Conservation (phyloP, 371 early-diverging fungal species). For the Mortierella sp. region DNA sequence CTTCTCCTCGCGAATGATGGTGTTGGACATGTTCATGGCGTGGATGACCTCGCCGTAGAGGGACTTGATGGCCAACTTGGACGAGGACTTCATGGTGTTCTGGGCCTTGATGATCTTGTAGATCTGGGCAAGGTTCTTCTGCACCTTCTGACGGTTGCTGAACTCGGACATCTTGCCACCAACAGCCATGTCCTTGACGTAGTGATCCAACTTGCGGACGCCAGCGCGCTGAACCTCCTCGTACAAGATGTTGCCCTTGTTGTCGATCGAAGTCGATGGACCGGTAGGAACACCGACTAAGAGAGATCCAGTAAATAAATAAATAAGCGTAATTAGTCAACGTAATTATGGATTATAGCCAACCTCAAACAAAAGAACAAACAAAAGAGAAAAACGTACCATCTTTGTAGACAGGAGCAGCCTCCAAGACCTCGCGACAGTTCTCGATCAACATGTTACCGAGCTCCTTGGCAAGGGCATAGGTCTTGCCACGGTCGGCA, state of each 20-base stretch:
- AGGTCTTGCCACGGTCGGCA: constrained; percentile 85
- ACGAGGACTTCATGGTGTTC: constrained; percentile 80
- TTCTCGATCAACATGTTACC: constrained; percentile 89
- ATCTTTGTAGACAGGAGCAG: constrained; percentile 91
- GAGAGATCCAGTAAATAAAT: not conserved
- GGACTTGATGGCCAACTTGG: constrained; percentile 78
- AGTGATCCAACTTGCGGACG: constrained; percentile 76
- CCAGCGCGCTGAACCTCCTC: constrained; percentile 81
- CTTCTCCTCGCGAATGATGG: constrained; percentile 71
- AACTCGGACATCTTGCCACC: constrained; percentile 79
- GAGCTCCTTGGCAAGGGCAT: constrained; percentile 84
- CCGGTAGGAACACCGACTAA: constrained; percentile 80
- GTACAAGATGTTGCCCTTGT: constrained; percentile 88
- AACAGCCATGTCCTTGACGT: constrained; percentile 79
- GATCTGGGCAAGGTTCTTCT: constrained; percentile 82
- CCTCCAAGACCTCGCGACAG: constrained; percentile 83
- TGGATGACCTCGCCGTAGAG: constrained; percentile 83
- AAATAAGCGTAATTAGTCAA: not conserved
- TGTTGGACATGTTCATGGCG: constrained; percentile 80
- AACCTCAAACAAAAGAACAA: not conserved
- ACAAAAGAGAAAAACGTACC: constrained; percentile 60
- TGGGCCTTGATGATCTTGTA: constrained; percentile 85
- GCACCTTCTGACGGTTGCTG: constrained; percentile 81
- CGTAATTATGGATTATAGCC: no score
- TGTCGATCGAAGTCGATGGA: constrained; percentile 84